Evolutionary conservation across 2,329 filamentous ascomycete species (phyloP).

Genomic region (Xylaria sp.): DNA sequence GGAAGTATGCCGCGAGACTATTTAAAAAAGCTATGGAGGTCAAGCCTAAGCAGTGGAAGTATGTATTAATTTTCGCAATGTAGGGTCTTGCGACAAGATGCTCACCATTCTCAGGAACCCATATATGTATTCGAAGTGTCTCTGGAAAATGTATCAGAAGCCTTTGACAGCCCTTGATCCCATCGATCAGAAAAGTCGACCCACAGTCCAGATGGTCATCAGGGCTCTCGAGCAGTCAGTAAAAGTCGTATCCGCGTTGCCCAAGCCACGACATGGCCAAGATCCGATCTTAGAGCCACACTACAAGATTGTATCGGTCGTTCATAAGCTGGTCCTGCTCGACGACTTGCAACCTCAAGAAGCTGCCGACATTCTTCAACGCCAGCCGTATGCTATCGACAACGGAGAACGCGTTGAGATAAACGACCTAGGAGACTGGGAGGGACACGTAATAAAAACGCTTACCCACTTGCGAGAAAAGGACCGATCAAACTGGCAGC

Average conservation of each 20-base stretch:
- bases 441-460: slow-evolving; percentile 64
- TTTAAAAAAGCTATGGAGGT: slow-evolving; percentile 67
- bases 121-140: slow-evolving; percentile 71
- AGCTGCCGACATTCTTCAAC: slow-evolving; percentile 64
- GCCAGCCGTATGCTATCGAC: slow-evolving; percentile 65
- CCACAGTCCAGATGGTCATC: slow-evolving; percentile 58
- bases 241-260: slow-evolving; percentile 61
- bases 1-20: slow-evolving; percentile 68
- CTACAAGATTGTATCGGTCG: slow-evolving; percentile 86
- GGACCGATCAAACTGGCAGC: slow-evolving; percentile 95
- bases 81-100: not conserved
- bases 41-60: slow-evolving; percentile 68
- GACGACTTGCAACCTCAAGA: slow-evolving; percentile 61
- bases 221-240: slow-evolving; percentile 63
- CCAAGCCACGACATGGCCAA: slow-evolving; percentile 66
- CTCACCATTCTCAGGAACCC: slow-evolving; percentile 58
- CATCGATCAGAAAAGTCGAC: slow-evolving; percentile 55
- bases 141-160: slow-evolving; percentile 72
- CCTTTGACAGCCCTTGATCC: slow-evolving; percentile 57
- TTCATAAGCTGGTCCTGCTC: slow-evolving; percentile 80
- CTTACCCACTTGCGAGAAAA: slow-evolving; percentile 69
- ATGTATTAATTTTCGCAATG: slow-evolving; percentile 45
- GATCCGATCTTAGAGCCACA: slow-evolving; percentile 91
- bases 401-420: slow-evolving; percentile 60
- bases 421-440: slow-evolving; percentile 72